Evolutionary conservation across 2,329 filamentous ascomycete genomes (phyloP), one percentile per base, ranked within the genome.

Genomic region (Claviceps digitariae): DNA sequence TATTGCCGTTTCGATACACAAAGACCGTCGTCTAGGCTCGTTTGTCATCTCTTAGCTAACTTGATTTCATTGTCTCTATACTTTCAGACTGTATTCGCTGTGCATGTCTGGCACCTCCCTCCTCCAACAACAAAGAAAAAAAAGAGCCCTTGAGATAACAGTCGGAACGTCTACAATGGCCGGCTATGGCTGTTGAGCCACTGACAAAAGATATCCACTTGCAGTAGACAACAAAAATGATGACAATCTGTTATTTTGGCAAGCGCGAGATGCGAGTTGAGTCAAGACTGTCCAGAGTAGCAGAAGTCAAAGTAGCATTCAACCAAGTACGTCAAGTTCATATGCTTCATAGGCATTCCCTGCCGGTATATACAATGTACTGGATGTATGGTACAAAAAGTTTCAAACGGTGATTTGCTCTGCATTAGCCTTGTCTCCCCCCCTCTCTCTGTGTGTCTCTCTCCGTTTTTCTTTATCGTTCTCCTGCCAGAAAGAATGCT

Each of bases 1-100:
- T 58, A 55, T 64, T 59, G 60, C 65, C 59, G 63, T 66, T 63
- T 66, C 63, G 59, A 55, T 60, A 60, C 57, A 57, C 57, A 29
- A 58, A 60, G 57, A 56, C 60, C 59, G 60, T 58, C 57, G 61
- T 63, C 60, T 58, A 61, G 60, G 61, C 58, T 63, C 58, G 62
- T 64, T 61, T 59, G 62, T 66, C 61, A 62, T 68, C 66, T 66
- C 65, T 67, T 69, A 69, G 67, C 63, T 69, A 63, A 61, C 60
- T 67, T 67, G 62, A 65, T 69, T 67, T 67, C 60, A 61, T 62
- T 65, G 61, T 64, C 55, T 60, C 63, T 63, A 57, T 53, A 58
- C 56, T 57, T 17, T 10, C 15, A 5, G 17, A 17, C 21, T 15
- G 7, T 27, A 6, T 17, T 3, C 23, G 6, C 43, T 27, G 23